phyloP scores from a whole-genome alignment of 2,329 filamentous ascomycete genomes.

The Pyrenophora teres region DNA sequence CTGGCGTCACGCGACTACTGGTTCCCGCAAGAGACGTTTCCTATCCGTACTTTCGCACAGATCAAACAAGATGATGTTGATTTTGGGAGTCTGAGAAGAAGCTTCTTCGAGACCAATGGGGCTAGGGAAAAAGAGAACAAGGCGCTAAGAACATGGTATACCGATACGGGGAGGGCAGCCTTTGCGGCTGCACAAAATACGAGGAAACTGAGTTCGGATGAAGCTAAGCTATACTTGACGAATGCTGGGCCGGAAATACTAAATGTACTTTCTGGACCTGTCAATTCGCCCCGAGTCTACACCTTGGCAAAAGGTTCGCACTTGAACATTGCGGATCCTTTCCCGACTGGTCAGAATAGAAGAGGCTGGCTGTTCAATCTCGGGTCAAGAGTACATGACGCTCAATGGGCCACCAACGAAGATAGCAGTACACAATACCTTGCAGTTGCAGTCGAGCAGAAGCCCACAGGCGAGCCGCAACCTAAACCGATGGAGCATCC shows the following conservation, averaged over 20 bases:
- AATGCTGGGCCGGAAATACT: constrained; percentile 36
- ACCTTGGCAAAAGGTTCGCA: constrained; percentile 49
- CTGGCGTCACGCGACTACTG: constrained; percentile 58
- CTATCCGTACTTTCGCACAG: constrained; percentile 38
- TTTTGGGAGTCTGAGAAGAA: constrained; percentile 47
- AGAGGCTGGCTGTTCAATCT: constrained; percentile 62
- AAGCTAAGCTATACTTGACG: constrained; percentile 52
- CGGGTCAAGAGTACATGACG: constrained; percentile 58
- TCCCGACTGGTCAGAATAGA: constrained; percentile 34
- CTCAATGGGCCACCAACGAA: constrained; percentile 52
- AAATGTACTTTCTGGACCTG: constrained; percentile 58
- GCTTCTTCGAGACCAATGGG: constrained; percentile 51
- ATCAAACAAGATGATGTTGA: background rate
- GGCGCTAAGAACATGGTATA: constrained; percentile 60
- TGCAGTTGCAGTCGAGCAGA: constrained; percentile 52
- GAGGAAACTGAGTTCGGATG: constrained; percentile 40
- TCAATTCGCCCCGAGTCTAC: constrained; percentile 51
- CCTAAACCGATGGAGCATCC: constrained; percentile 38
- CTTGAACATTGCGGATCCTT: constrained; percentile 52
- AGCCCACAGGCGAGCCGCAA: constrained; percentile 15
- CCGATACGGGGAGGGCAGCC: constrained; percentile 45
- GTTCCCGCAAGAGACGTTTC: constrained; percentile 58
- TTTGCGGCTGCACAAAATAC: constrained; percentile 53
- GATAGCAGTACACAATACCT: constrained; percentile 60
- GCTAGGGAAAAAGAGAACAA: constrained; percentile 53